Evolutionary conservation across 2,329 filamentous ascomycete genomes (phyloP).

Genomic region (Metarhizium robertsii): DNA sequence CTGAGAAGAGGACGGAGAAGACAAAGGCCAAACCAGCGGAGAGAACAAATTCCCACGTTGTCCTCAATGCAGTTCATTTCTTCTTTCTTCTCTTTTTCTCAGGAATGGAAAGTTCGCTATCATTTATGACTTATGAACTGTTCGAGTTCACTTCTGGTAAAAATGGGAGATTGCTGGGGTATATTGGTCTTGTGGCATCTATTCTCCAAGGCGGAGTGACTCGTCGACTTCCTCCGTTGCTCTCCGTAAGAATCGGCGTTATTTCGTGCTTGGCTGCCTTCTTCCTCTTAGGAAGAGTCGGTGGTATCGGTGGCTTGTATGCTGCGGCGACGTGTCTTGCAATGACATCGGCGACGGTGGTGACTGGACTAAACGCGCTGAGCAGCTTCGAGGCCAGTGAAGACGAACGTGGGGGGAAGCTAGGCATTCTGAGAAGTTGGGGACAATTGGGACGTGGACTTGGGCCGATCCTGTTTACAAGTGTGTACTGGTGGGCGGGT

Average conservation of each 20-base stretch:
- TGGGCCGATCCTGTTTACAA: constrained; percentile 85
- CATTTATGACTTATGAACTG: constrained; percentile 94
- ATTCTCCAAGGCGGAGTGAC: constrained; percentile 91
- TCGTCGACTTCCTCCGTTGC: constrained; percentile 70
- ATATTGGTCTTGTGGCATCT: constrained; percentile 83
- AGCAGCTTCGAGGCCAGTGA: constrained; percentile 81
- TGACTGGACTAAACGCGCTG: constrained; percentile 85
- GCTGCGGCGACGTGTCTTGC: constrained; percentile 75
- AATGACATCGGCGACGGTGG: constrained; percentile 86
- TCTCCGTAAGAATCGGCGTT: constrained; percentile 72
- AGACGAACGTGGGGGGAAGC: constrained; percentile 72
- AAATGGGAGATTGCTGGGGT: constrained; percentile 80
- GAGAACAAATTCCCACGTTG: constrained; percentile 71
- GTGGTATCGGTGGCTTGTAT: constrained; percentile 64
- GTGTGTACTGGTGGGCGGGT: constrained; percentile 97
- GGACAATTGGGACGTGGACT: constrained; percentile 83
- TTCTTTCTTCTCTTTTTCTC: constrained; percentile 94
- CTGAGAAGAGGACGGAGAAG: constrained; percentile 15
- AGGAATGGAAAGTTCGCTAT: constrained; percentile 94
- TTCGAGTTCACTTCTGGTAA: constrained; percentile 72
- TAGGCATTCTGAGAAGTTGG: constrained; percentile 72
- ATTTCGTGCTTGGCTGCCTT: constrained; percentile 71
- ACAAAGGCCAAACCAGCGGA: constrained; percentile 20
- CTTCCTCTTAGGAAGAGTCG: constrained; percentile 62
- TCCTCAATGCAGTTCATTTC: constrained; percentile 82